These are phyloP conservation scores for Fonsecaea erecta DNA, from an alignment of 2,329 filamentous ascomycete species.

Conservation along the genomic window DNA sequence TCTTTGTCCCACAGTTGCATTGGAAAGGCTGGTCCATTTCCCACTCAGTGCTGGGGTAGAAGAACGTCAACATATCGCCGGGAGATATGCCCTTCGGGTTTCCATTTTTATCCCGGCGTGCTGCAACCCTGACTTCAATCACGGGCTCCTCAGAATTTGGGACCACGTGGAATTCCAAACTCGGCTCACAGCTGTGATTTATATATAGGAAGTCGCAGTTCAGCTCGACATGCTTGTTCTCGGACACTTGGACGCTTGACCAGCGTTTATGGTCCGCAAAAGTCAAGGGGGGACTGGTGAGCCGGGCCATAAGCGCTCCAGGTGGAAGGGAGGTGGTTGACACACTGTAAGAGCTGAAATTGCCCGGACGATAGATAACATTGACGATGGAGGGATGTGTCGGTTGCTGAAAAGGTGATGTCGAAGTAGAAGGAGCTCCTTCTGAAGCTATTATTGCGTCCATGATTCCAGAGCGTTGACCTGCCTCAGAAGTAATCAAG, in stretches of 20 bases:
- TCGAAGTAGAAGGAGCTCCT: background rate
- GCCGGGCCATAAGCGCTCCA: constrained; percentile 28
- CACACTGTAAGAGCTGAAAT: constrained; percentile 22
- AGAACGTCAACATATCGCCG: constrained; percentile 54
- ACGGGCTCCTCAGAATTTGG: constrained; percentile 44
- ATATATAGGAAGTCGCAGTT: constrained; percentile 62
- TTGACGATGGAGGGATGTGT: constrained; percentile 28
- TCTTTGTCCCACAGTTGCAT: constrained; percentile 49
- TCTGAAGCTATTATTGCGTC: background rate
- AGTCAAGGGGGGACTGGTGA: constrained; percentile 27
- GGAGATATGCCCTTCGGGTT: constrained; percentile 41
- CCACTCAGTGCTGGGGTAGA: constrained; percentile 57
- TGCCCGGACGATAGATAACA: constrained; percentile 26
- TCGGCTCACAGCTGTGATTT: constrained; percentile 62
- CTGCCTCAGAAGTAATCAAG: background rate
- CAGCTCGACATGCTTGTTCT: constrained; percentile 59
- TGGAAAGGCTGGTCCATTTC: constrained; percentile 54
- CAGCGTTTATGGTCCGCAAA: constrained; percentile 29
- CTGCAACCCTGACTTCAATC: constrained; percentile 41
- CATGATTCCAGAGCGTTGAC: background rate
- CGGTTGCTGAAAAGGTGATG: constrained; percentile 4
- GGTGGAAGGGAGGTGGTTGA: constrained; percentile 18
- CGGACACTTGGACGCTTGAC: constrained; percentile 53
- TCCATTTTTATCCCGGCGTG: constrained; percentile 22
- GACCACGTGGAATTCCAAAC: constrained; percentile 59